Percentiles rank a stretch among this genome's conserved stretches.
phyloP scores from a whole-genome alignment of 805 yeast genomes.

The Candida vaughaniae region DNA sequence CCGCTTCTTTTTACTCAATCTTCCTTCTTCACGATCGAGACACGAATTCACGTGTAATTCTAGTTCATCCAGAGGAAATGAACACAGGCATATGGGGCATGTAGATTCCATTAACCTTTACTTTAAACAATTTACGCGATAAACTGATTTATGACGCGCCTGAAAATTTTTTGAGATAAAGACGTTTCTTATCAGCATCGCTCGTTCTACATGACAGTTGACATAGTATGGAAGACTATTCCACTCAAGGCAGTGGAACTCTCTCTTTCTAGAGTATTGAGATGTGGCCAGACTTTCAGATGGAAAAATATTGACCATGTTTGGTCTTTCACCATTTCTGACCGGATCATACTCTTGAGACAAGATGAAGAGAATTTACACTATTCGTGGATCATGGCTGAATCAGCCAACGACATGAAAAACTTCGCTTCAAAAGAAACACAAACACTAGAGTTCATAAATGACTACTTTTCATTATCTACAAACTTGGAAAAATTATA shows the following conservation, averaged over 20 bases:
- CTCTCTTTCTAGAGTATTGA: conserved; percentile 58
- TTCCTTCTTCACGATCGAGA: conserved; percentile 29
- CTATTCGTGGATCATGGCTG: conserved; percentile 44
- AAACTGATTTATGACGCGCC: conserved; percentile 4
- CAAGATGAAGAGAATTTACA: conserved; percentile 56
- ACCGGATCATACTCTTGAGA: conserved; percentile 60
- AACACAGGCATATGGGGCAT: conserved; percentile 39
- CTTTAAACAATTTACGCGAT: too few species aligned
- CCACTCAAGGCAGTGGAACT: conserved; percentile 43
- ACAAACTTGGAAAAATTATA: conserved; percentile 56
- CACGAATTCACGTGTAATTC: conserved; percentile 43
- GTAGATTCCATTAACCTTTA: conserved; percentile 12
- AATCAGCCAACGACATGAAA: conserved; percentile 6
- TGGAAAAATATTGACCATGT: conserved; percentile 65
- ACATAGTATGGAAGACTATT: conserved; percentile 22
- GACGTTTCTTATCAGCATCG: neutral
- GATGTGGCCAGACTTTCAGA: conserved; percentile 85
- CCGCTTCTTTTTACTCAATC: neutral
- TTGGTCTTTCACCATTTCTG: conserved; percentile 65
- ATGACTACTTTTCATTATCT: conserved; percentile 70
- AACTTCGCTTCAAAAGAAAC: conserved; percentile 10
- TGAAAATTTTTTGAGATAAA: neutral
- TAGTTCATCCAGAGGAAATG: conserved; percentile 21
- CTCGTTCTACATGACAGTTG: conserved; percentile 23
- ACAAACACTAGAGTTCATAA: conserved; percentile 44